Evolutionary conservation across 1,284 basidiomycete species (phyloP), one percentile per base, ranked within the genome.

Genomic region (Fomitopsis betulina): DNA sequence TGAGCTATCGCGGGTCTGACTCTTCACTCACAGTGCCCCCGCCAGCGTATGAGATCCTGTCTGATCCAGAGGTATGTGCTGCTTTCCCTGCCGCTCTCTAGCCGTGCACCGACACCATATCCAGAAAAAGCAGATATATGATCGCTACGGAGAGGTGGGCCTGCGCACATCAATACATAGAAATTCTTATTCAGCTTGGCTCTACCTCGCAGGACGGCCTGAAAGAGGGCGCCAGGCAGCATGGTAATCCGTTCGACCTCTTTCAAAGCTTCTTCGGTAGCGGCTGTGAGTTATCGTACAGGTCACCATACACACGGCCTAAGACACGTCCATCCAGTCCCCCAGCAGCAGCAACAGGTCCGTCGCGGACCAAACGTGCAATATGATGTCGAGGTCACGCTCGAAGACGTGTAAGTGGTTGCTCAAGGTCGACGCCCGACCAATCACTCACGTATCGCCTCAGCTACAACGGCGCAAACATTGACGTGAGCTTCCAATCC

Each of bases 221-320:
- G 58, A 93, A 93, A 72, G 89, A 93, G 75, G 85, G 85, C 53
- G 90, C 88, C 19, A 85, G 86, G 58, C 79, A 79, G 42, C 76
- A 85, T 56, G 77, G 81, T n/a, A 93, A 96, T 69, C 92, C 94
- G n/a, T 93, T 96, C 69, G 95, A 97, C 70, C 84, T 96, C 66
- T 98, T 98, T 74, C 85, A 90, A 40, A 88, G 78, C 66, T 96
- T 97, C 80, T 98, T 98, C 67, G 94, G 94, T 62, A 85, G 84
- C 35, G 85, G 87, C 67, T 81, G 82, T 85, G 60, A 70, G 83
- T 70, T 66, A 27, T 17, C 10, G 12, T 23, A 10, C 17, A 5
- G n/a, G 23, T 13, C 25, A 8, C 17, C 32, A 19, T 33, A 30
- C 19, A 15, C 7, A 43, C 25, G 1, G 9, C 10, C n/a, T 42